Evolutionary conservation across 2,329 filamentous ascomycete genomes (phyloP).

Genomic region (Sodiomyces alkalinus): DNA sequence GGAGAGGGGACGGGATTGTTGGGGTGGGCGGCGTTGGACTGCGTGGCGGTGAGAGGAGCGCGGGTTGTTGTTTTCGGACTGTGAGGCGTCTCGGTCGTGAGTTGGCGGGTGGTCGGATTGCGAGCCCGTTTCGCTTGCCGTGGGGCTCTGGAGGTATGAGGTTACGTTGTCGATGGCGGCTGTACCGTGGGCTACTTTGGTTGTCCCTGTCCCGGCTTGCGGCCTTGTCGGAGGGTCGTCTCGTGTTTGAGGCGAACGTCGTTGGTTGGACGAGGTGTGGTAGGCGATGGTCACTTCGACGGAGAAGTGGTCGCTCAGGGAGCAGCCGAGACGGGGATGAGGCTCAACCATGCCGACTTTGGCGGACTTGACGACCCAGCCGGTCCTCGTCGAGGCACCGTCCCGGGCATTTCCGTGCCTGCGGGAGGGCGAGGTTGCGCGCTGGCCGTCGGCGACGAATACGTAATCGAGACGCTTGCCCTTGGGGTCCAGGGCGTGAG

Average conservation of each 20-base stretch:
- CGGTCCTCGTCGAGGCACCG: constrained; percentile 12
- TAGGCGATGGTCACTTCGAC: constrained; percentile 63
- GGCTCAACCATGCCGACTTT: constrained; percentile 68
- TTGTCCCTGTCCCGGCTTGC: constrained; percentile 11
- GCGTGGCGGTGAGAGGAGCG: too few relatives aligned
- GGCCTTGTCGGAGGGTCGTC: constrained; percentile 3
- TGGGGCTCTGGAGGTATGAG: constrained; percentile 24
- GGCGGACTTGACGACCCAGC: constrained; percentile 57
- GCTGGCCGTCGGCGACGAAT: constrained; percentile 50
- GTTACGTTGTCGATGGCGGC: too few relatives aligned
- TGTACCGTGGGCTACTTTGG: constrained; percentile 9
- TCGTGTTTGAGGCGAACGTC: constrained; percentile 7
- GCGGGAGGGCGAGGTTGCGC: constrained; percentile 13
- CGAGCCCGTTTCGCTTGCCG: constrained; percentile 13
- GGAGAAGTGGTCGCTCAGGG: constrained; percentile 88
- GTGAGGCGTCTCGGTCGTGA: too few relatives aligned
- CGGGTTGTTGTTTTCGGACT: constrained; percentile 5
- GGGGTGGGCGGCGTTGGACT: too few relatives aligned
- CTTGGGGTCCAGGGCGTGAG: constrained; percentile 49
- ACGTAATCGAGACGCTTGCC: constrained; percentile 94
- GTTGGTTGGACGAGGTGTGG: constrained; percentile 16
- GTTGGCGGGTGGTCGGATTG: background rate
- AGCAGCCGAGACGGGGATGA: constrained; percentile 69
- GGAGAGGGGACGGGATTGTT: constrained; percentile 8
- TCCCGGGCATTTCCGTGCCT: too few relatives aligned